Base-by-base conservation (phyloP, 148 eudicot genomes). In the Diospyros kaki region DNA sequence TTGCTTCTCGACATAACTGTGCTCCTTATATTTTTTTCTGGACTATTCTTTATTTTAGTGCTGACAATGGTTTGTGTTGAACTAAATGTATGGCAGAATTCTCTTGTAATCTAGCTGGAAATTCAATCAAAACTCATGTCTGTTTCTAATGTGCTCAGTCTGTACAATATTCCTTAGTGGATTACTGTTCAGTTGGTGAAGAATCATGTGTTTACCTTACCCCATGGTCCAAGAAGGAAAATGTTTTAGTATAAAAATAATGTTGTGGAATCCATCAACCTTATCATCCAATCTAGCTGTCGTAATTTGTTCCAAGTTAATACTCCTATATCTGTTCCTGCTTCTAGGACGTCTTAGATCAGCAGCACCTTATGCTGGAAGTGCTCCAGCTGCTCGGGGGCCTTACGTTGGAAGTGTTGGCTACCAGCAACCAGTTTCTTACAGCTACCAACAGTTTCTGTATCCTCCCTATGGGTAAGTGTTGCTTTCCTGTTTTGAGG, bases 381-480 rank as follows among this genome's bases (percentile, higher is more conserved):
- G 81, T 43, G 61, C 71, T 43, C 83, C 84, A 74, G 70, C 84
- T 66, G 78, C 82, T 55, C 84, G 88, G 71, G 93, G 87, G 79
- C 86, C 91, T 58, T 82, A 88, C 28, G 10, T 79, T 76, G 92
- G 91, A 83, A 86, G 84, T 79, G 86, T 87, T 75, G 89, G 92
- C 79, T 92, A 87, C 77, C 97, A 92, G 81, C 98, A 94, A 79
- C 90, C 96, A 53, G 79, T 86, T 69, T 80, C 86, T 18, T 94
- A 88, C 81, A 84, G 83, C 77, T 90, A 87, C 78, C 98, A 90
- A 75, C 98, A 90, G 76, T 84, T 80, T 71, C 68, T 83, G 68
- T 92, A 94, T 84, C 86, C 95, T 77, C 84, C 88, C 67, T 92
- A 89, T 58, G 97, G 96, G 97, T 94, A 56, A 71, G 87, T 58